phyloP scores from a whole-genome alignment of 2,329 filamentous ascomycete genomes.

The Fusarium pseudograminearum region DNA sequence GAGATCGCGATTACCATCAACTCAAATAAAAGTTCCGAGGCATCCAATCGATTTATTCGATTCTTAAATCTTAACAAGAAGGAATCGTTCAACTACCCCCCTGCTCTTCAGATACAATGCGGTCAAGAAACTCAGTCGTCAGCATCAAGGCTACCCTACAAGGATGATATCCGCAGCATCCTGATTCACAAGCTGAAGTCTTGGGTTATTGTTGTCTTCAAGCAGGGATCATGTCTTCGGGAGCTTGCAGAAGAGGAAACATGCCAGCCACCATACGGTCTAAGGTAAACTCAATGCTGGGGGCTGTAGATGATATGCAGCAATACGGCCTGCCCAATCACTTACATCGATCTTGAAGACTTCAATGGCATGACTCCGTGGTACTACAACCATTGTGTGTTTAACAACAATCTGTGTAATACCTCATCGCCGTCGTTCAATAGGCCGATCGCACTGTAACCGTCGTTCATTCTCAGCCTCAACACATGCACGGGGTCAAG shows the following conservation, averaged over 20 bases:
- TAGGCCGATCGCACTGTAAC: neutral
- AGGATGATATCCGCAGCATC: slow-evolving; percentile 8
- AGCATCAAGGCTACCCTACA: slow-evolving; percentile 11
- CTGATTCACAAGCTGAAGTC: slow-evolving; percentile 8
- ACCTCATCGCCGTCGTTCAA: neutral
- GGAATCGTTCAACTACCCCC: neutral
- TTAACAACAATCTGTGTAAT: neutral
- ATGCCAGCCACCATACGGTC: slow-evolving; percentile 26
- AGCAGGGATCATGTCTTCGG: slow-evolving; percentile 28
- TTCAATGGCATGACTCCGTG: neutral
- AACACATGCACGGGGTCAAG: slow-evolving; percentile 6
- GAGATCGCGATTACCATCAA: slow-evolving; percentile 23
- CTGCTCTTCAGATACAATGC: neutral
- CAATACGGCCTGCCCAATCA: slow-evolving; percentile 6
- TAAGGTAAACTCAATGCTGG: slow-evolving; percentile 15
- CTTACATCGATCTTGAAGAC: neutral
- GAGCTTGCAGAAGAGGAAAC: neutral
- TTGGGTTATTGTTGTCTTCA: neutral
- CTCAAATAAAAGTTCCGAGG: neutral
- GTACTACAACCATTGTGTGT: neutral
- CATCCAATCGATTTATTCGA: neutral
- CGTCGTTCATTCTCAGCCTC: slow-evolving; percentile 17
- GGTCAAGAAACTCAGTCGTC: slow-evolving; percentile 5
- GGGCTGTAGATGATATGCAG: slow-evolving; percentile 8
- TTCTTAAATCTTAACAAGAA: neutral